Conservation (phyloP, 257 asterid genomes). For the Perilla frutescens region DNA sequence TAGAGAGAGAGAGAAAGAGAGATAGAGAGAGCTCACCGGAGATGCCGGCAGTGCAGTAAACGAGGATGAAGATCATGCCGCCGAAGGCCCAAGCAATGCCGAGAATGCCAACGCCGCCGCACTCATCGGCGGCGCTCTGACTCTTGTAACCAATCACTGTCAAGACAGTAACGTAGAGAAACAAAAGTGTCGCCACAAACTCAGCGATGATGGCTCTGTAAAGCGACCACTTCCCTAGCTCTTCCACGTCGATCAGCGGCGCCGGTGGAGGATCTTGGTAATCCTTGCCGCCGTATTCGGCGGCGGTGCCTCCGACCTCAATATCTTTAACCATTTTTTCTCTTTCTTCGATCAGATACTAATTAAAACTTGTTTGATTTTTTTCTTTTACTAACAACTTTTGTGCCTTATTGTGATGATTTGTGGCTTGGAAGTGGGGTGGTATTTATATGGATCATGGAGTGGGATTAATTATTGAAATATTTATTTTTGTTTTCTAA, state of each 20-base stretch:
- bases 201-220: constrained; percentile 12
- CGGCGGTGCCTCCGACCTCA: constrained; percentile 31
- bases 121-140: too few relatives aligned
- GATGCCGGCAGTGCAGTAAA: too few relatives aligned
- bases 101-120: too few relatives aligned
- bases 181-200: not conserved
- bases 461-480: too few relatives aligned
- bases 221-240: constrained; percentile 1
- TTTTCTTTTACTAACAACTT: too few relatives aligned
- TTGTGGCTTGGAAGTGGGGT: not conserved
- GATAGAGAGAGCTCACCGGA: too few relatives aligned
- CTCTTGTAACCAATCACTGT: constrained; percentile 1
- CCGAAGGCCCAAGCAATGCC: too few relatives aligned
- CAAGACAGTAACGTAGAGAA: not conserved
- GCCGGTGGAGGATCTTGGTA: constrained; percentile 14
- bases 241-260: constrained; percentile 15
- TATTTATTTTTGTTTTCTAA: too few relatives aligned
- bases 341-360: not conserved
- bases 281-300: constrained; percentile 30
- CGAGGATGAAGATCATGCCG: constrained; percentile 1
- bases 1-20: too few relatives aligned
- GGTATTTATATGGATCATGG: constrained; percentile 8
- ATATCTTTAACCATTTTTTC: constrained; percentile 37
- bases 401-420: not conserved
- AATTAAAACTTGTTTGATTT: too few relatives aligned